These are phyloP conservation scores for Coniosporium tulheliwenetii DNA, from an alignment of 2,329 filamentous ascomycete species.

Conservation along the genomic window DNA sequence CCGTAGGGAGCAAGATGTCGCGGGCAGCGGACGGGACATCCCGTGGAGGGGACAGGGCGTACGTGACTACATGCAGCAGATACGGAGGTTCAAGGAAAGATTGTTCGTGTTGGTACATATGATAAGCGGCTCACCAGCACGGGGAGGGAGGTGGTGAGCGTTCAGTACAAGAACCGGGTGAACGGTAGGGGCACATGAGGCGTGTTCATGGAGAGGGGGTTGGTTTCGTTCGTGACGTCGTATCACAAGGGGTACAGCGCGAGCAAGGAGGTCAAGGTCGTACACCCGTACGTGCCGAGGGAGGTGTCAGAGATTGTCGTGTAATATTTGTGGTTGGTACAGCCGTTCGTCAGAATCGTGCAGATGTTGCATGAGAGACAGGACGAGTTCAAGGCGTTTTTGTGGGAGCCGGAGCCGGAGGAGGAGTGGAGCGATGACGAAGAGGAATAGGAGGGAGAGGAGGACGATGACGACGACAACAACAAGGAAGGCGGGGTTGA, in stretches of 20 bases:
- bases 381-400: background rate
- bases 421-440: too few relatives aligned
- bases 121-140: slow-evolving; percentile 6
- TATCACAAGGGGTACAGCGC: slow-evolving; percentile 8
- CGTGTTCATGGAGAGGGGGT: slow-evolving; percentile 7
- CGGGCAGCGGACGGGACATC: background rate
- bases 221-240: slow-evolving; percentile 2
- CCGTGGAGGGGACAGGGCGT: background rate
- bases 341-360: slow-evolving; percentile 1
- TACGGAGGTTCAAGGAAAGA: slow-evolving; percentile 3
- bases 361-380: background rate
- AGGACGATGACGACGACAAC: too few relatives aligned
- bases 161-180: slow-evolving; percentile 5
- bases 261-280: slow-evolving; percentile 9
- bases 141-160: slow-evolving; percentile 6
- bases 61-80: background rate
- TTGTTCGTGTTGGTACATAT: slow-evolving; percentile 7
- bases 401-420: too few relatives aligned
- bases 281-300: slow-evolving; percentile 11
- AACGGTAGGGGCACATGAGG: slow-evolving; percentile 4
- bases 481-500: too few relatives aligned
- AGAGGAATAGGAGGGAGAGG: too few relatives aligned
- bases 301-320: slow-evolving; percentile 11
- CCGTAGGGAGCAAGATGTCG: background rate
- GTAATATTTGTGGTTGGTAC: slow-evolving; percentile 7